Percentiles rank a stretch among this genome's conserved stretches.
phyloP scores from a whole-genome alignment of 345 rosid species.

The Aquilaria malaccensis region DNA sequence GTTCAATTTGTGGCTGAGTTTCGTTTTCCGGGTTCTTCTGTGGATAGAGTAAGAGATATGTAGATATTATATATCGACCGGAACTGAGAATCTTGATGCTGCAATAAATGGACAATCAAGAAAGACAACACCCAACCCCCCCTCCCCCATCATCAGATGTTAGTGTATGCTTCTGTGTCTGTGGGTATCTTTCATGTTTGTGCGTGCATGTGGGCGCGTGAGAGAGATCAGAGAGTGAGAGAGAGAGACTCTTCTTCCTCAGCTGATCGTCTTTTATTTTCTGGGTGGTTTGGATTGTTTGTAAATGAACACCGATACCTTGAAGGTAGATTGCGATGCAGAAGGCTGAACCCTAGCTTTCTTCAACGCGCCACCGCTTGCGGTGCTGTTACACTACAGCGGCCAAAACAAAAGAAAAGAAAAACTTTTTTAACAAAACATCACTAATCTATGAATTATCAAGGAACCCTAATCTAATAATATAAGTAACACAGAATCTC shows the following conservation, averaged over 20 bases:
- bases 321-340: constrained; percentile 69
- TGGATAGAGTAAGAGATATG: constrained; percentile 3
- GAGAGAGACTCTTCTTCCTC: constrained; percentile 6
- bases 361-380: constrained; percentile 70
- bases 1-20: not conserved
- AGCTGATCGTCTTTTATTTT: not conserved
- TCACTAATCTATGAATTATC: not conserved
- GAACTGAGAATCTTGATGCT: constrained; percentile 37
- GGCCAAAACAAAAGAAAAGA: not conserved
- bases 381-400: constrained; percentile 67
- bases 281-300: not conserved
- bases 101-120: constrained; percentile 63
- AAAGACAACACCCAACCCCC: constrained; percentile 48
- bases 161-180: constrained; percentile 37
- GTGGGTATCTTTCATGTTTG: constrained; percentile 20
- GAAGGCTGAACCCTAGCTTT: constrained; percentile 89
- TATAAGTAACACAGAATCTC: not conserved
- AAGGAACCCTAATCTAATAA: constrained; percentile 5
- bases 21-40: not conserved
- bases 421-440: not conserved
- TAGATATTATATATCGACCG: constrained; percentile 14
- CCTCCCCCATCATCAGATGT: constrained; percentile 18
- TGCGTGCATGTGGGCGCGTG: constrained; percentile 27
- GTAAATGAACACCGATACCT: constrained; percentile 32
- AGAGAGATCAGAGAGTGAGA: constrained; percentile 17